Evolutionary conservation across 2,329 filamentous ascomycete species (phyloP).

Genomic region (Ophiostoma sp.): DNA sequence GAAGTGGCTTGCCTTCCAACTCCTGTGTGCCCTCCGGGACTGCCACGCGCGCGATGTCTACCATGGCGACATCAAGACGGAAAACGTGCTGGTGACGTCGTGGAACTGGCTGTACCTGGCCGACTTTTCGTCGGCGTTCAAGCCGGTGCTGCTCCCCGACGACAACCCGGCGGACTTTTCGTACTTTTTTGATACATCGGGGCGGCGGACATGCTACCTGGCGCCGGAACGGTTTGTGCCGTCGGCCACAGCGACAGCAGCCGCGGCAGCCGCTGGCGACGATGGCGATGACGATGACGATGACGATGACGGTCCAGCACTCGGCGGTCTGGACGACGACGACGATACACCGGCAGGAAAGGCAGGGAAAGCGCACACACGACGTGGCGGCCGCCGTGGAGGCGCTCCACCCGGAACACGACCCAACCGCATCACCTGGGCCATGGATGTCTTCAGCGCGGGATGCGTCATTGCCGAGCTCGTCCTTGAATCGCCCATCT

Average conservation of each 20-base stretch:
- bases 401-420: neutral
- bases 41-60: constrained; percentile 87
- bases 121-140: constrained; percentile 96
- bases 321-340: constrained; percentile 13
- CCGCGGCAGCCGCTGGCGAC: neutral
- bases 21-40: constrained; percentile 87
- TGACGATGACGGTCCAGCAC: constrained; percentile 51
- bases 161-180: constrained; percentile 97
- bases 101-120: constrained; percentile 99
- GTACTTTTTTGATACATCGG: constrained; percentile 95
- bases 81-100: constrained; percentile 94
- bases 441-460: constrained; percentile 97
- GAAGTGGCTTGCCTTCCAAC: constrained; percentile 96
- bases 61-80: constrained; percentile 97
- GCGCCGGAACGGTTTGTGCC: constrained; percentile 89
- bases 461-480: constrained; percentile 97
- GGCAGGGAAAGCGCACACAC: neutral
- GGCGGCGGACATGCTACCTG: constrained; percentile 87
- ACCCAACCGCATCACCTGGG: constrained; percentile 63
- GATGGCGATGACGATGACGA: constrained; percentile 50
- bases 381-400: neutral
- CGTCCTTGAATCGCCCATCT: constrained; percentile 94
- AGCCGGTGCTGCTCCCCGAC: constrained; percentile 88
- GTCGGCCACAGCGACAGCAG: constrained; percentile 56
- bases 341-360: neutral